Evolutionary conservation across 2,329 filamentous ascomycete species (phyloP), one percentile per base, ranked within the genome.

Genomic region (Zopfia rhizophila): DNA sequence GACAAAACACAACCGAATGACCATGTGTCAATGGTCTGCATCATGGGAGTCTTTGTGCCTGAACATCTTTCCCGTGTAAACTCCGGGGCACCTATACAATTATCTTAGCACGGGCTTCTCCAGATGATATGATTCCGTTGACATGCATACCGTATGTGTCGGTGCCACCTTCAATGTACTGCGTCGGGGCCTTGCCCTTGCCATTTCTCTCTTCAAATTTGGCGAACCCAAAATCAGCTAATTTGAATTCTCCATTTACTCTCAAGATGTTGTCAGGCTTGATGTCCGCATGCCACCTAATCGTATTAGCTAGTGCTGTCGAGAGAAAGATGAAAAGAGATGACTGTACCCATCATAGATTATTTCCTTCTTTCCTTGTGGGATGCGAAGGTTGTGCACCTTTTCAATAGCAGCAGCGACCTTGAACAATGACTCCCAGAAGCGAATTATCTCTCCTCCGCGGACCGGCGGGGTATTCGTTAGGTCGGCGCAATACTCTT

Each of bases 231-330:
- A 64, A 68, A 41, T 75, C 74, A 1, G 71, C 69, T 0, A 76
- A 55, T 44, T 75, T 75, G 40, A 70, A 72, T 2, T 61, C 39
- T 3, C 55, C 65, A 3, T 58, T 33, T 1, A 75, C 61, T 2
- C 44, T 57, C 48, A 77, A 68, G 33, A 77, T 74, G 30, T 77
- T 77, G 37, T 75, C 69, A 8, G 74, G 68, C 43, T 77, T 78
- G 41, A 78, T 60, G 61, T 78, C 75, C 7, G 65, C 64, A 48
- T 76, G 73, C 69, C 71, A 75, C 1, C 72, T 75, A 17, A 4
- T 22, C 2, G 4, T 24, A 22, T 31, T 5, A 37, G 16, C 43
- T 44, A n/a, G 21, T n/a, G n/a, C n/a, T n/a, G n/a, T n/a, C n/a
- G n/a, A n/a, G n/a, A n/a, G n/a, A n/a, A n/a, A n/a, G n/a, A n/a